phyloP scores from a whole-genome alignment of 768 basidiomycete genomes.

The Termitomyces sp. region DNA sequence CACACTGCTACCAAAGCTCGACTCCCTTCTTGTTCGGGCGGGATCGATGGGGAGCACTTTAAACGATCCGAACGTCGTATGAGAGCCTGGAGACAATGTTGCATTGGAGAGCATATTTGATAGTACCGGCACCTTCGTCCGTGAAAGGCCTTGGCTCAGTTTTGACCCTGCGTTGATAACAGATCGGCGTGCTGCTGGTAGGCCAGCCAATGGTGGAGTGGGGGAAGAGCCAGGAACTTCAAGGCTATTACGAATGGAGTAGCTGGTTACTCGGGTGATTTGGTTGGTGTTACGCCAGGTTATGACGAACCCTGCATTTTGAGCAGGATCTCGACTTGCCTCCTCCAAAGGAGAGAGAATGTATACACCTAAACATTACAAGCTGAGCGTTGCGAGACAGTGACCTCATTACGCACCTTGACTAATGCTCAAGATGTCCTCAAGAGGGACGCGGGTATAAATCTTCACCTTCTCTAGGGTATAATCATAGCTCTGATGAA shows the following conservation, averaged over 20 bases:
- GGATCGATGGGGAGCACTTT: conserved; percentile 77
- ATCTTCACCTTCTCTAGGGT: conserved; percentile 86
- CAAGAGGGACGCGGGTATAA: conserved; percentile 86
- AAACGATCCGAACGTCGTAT: conserved; percentile 66
- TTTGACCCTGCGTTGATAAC: conserved; percentile 10
- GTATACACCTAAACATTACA: conserved; percentile 75
- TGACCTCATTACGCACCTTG: conserved; percentile 54
- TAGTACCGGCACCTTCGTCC: conserved; percentile 22
- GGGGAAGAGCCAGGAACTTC: conserved; percentile 24
- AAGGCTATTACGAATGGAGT: conserved; percentile 76
- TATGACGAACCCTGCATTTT: conserved; percentile 87
- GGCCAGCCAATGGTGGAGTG: conserved; percentile 15
- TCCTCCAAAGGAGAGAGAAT: conserved; percentile 93
- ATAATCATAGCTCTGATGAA: conserved; percentile 84
- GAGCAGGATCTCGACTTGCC: conserved; percentile 79
- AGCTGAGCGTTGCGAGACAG: not conserved
- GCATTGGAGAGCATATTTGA: conserved; percentile 35
- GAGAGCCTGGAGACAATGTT: conserved; percentile 26
- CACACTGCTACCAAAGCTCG: conserved; percentile 38
- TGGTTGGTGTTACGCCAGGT: conserved; percentile 74
- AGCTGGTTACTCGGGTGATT: conserved; percentile 77
- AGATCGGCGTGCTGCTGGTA: conserved; percentile 14
- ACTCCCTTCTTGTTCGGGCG: conserved; percentile 44
- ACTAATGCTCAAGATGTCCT: conserved; percentile 70
- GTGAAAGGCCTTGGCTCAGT: conserved; percentile 12